These are phyloP conservation scores for Saxispiralis lemnorum DNA, from an alignment of 495 filamentous ascomycete species.

Conservation along the genomic window DNA sequence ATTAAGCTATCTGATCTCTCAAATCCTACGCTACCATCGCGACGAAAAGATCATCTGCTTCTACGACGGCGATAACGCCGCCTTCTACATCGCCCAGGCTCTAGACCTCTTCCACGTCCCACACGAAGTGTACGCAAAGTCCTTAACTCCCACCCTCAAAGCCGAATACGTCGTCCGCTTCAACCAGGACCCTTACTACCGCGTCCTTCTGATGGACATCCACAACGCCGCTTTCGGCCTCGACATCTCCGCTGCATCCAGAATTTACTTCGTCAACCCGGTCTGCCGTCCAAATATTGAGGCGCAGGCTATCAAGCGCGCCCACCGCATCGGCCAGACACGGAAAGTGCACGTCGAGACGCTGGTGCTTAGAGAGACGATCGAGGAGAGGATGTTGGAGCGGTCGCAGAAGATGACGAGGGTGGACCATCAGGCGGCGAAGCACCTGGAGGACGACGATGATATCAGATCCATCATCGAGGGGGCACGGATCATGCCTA, in stretches of 20 bases:
- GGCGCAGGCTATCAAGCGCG: slow-evolving; percentile 82
- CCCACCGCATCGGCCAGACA: slow-evolving; percentile 72
- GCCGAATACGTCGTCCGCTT: slow-evolving; percentile 63
- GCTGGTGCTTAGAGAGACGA: slow-evolving; percentile 48
- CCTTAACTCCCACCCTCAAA: slow-evolving; percentile 39
- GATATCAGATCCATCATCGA: slow-evolving; percentile 65
- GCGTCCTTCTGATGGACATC: slow-evolving; percentile 80
- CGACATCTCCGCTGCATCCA: slow-evolving; percentile 61
- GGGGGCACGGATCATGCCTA: slow-evolving; percentile 45
- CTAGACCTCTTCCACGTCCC: slow-evolving; percentile 39
- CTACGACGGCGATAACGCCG: slow-evolving; percentile 73
- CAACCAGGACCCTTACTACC: slow-evolving; percentile 41
- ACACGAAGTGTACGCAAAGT: slow-evolving; percentile 55
- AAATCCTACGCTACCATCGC: slow-evolving; percentile 44
- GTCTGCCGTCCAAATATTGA: slow-evolving; percentile 74
- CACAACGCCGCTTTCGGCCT: slow-evolving; percentile 73
- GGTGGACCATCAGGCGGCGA: slow-evolving; percentile 49
- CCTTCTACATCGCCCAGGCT: slow-evolving; percentile 50
- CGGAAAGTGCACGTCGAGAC: slow-evolving; percentile 74
- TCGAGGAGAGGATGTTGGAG: slow-evolving; percentile 71
- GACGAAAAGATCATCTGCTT: slow-evolving; percentile 82
- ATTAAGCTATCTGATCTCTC: slow-evolving; percentile 66
- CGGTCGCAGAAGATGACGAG: slow-evolving; percentile 61
- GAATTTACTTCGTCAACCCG: slow-evolving; percentile 85
- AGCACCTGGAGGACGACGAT: slow-evolving; percentile 57